Conservation (phyloP, 1,139 yeast genomes). For the Scheffersomyces parashehatae region DNA sequence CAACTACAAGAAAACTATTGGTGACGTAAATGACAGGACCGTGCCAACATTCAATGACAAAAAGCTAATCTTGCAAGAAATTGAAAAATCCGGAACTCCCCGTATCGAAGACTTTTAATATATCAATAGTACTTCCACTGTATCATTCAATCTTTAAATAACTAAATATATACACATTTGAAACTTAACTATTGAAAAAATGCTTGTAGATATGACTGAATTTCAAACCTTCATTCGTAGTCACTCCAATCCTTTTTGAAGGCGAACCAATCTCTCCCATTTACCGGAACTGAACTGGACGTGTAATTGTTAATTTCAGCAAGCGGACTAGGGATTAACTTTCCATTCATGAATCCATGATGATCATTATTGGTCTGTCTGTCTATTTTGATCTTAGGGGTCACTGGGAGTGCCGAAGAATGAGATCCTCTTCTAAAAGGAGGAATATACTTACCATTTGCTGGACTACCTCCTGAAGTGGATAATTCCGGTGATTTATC, state of each 20-base stretch:
- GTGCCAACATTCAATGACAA: slow-evolving; percentile 12
- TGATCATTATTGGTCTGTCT: slow-evolving; percentile 1
- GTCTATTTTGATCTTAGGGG: not conserved
- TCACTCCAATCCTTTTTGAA: slow-evolving; percentile 37
- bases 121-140: too few species aligned
- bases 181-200: slow-evolving; percentile 1
- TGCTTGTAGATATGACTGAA: not conserved
- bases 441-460: slow-evolving; percentile 64
- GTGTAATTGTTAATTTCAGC: slow-evolving; percentile 19
- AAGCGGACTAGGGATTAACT: slow-evolving; percentile 4
- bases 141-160: too few species aligned
- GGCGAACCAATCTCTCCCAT: slow-evolving; percentile 40
- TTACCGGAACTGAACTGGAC: slow-evolving; percentile 44
- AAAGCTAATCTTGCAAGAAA: slow-evolving; percentile 3
- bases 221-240: slow-evolving; percentile 20
- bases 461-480: slow-evolving; percentile 23
- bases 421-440: slow-evolving; percentile 62
- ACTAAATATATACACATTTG: not conserved
- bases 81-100: too few species aligned
- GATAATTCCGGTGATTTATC: slow-evolving; percentile 8
- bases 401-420: slow-evolving; percentile 8
- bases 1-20: slow-evolving; percentile 6
- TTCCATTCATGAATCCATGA: slow-evolving; percentile 8
- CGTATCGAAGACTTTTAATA: too few species aligned
- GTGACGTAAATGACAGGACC: slow-evolving; percentile 9